phyloP scores from a whole-genome alignment of 2,329 filamentous ascomycete genomes.

The Hymenoscyphus salicellus region DNA sequence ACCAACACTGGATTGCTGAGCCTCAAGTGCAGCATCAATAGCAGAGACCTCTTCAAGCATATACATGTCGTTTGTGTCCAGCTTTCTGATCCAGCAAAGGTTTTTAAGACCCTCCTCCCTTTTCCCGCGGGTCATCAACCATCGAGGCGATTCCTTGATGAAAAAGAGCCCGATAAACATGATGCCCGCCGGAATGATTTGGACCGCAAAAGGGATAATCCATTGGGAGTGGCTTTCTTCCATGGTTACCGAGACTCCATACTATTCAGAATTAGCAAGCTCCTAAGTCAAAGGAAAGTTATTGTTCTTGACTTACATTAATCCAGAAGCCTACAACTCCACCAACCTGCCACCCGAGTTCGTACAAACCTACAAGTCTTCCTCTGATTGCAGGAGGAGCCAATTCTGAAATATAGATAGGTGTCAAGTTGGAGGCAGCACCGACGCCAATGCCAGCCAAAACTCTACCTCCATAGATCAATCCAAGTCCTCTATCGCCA shows the following conservation, averaged over 20 bases:
- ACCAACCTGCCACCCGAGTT: slow-evolving; percentile 62
- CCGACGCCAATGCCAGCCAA: slow-evolving; percentile 63
- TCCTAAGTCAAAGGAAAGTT: slow-evolving; percentile 35
- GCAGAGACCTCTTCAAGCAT: slow-evolving; percentile 63
- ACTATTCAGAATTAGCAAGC: slow-evolving; percentile 41
- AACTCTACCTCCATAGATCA: slow-evolving; percentile 60
- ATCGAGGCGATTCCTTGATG: slow-evolving; percentile 65
- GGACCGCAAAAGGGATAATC: slow-evolving; percentile 59
- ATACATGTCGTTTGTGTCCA: slow-evolving; percentile 48
- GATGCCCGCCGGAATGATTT: slow-evolving; percentile 64
- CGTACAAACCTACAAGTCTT: slow-evolving; percentile 62
- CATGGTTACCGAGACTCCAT: slow-evolving; percentile 52
- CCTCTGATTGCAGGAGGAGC: slow-evolving; percentile 62
- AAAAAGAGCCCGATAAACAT: slow-evolving; percentile 58
- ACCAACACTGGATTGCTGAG: slow-evolving; percentile 60
- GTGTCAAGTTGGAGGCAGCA: slow-evolving; percentile 59
- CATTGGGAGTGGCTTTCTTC: slow-evolving; percentile 53
- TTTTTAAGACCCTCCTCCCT: slow-evolving; percentile 56
- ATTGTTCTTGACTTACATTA: slow-evolving; percentile 39
- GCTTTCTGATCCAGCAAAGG: slow-evolving; percentile 63
- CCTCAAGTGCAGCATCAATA: slow-evolving; percentile 66
- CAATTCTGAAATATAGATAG: slow-evolving; percentile 59
- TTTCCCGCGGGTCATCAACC: slow-evolving; percentile 62
- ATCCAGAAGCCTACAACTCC: slow-evolving; percentile 63
- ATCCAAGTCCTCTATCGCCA: slow-evolving; percentile 56